phyloP scores from a whole-genome alignment of 208 protist genomes.

The Phytomonas serpens region DNA sequence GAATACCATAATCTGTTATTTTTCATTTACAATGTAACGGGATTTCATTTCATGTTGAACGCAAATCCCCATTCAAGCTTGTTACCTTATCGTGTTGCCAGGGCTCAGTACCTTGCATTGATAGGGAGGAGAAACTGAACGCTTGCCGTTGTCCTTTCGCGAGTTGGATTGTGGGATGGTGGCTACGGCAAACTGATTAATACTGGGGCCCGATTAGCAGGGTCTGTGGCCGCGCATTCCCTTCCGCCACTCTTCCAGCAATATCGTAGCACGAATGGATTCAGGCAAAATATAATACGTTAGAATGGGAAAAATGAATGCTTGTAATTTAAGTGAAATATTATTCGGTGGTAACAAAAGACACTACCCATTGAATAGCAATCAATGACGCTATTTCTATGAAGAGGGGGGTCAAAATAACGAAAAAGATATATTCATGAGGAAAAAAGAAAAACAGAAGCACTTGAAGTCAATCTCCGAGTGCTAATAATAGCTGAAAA shows the following conservation, averaged over 20 bases:
- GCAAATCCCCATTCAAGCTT: too few relatives aligned
- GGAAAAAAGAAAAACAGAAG: neutral
- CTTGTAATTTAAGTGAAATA: neutral
- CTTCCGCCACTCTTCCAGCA: neutral
- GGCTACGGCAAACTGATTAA: neutral
- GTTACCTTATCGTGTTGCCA: too few relatives aligned
- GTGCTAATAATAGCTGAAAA: conserved; percentile 1
- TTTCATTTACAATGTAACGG: too few relatives aligned
- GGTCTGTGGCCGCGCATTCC: neutral
- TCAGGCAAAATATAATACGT: neutral
- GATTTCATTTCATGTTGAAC: too few relatives aligned
- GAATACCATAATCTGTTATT: too few relatives aligned
- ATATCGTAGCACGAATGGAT: neutral
- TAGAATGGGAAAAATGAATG: neutral
- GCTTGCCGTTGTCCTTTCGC: neutral
- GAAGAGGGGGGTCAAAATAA: neutral
- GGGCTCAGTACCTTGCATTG: too few relatives aligned
- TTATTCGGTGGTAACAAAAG: neutral
- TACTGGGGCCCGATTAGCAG: neutral
- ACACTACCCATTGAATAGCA: neutral
- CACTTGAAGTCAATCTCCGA: neutral
- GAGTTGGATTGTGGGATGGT: neutral
- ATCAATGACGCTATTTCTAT: neutral
- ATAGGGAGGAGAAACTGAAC: neutral
- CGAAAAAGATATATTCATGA: neutral